Base-by-base conservation (phyloP, 176 grass and related monocot genomes). In the Phoenix roebelenii region DNA sequence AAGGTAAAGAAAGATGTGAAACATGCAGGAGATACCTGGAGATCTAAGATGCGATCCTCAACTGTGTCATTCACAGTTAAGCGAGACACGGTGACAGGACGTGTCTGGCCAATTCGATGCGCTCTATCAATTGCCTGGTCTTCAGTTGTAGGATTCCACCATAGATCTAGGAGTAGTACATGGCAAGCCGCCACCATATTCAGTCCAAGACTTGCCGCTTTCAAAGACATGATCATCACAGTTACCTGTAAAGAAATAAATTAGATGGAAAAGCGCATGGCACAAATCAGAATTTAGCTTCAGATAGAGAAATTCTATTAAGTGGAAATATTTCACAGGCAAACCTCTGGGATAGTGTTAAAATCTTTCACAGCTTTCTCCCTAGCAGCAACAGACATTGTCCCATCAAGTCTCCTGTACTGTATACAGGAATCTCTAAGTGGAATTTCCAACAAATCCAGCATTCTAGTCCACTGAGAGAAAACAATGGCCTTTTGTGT, bases 61-160 rank as follows among this genome's bases (percentile, higher is more conserved):
- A 98, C 93, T 0, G 88, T 98, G 58, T 85, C 82, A 71, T 85
- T 85, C 26, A 98, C 77, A 23, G 93, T 98, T 68, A 98, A 88
- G 7, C 93, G 79, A 67, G 93, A 92, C 59, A 98, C 93, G 2
- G 66, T 85, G 18, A 98, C 93, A 57, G 88, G 93, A 28, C 93
- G 78, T 18, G 73, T 92, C 76, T 98, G 93, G 63, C 93, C 93
- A 64, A 98, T 98, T 64, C 93, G 84, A 44, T 98, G 93, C 16
- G 93, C 88, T 77, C 93, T 87, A 77, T 98, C 93, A 69, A 98
- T 89, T 16, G 93, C 93, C 78, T 98, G 93, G 72, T 98, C 93
- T 78, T 98, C 93, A 19, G 93, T 98, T 1, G 93, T 98, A n/a
- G 93, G 93, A 55, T 98, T 98, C 93, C 93, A 98, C 93, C 93